A percentile compares a stretch with the other conserved stretches of the same genome.
Evolutionary conservation across 1,284 basidiomycete genomes (phyloP).

Genomic region (Melanopsichium pennsylvanicum): DNA sequence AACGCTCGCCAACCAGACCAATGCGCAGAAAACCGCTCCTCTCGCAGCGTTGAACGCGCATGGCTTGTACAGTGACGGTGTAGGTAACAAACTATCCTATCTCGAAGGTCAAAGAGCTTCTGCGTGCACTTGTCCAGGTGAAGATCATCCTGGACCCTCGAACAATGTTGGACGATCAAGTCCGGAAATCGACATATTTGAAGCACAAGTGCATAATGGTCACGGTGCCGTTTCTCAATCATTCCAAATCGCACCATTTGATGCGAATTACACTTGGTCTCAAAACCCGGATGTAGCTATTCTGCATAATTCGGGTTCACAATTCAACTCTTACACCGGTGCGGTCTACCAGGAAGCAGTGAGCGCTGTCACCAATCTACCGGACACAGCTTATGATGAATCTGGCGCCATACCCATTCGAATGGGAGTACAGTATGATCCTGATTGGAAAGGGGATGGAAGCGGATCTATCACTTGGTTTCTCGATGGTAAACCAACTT

Average conservation of each 20-base stretch:
- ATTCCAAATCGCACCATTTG: slow-evolving; percentile 64
- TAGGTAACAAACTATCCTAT: slow-evolving; percentile 16
- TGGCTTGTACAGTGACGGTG: slow-evolving; percentile 7
- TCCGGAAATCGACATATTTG: slow-evolving; percentile 65
- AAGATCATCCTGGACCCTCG: slow-evolving; percentile 48
- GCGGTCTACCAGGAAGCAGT: slow-evolving; percentile 61
- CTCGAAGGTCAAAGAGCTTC: slow-evolving; percentile 44
- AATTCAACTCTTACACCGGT: slow-evolving; percentile 59
- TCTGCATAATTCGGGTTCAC: slow-evolving; percentile 11
- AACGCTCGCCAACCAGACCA: slow-evolving; percentile 55
- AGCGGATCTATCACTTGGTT: slow-evolving; percentile 59
- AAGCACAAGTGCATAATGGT: slow-evolving; percentile 63
- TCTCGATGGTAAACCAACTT: slow-evolving; percentile 56
- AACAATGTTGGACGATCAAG: slow-evolving; percentile 46
- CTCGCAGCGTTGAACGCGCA: slow-evolving; percentile 19
- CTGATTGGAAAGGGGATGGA: slow-evolving; percentile 51
- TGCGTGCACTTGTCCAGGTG: slow-evolving; percentile 52
- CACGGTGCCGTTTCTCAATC: slow-evolving; percentile 52
- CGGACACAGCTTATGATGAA: slow-evolving; percentile 44
- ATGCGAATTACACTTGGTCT: slow-evolving; percentile 54
- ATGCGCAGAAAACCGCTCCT: slow-evolving; percentile 33
- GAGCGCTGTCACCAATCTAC: slow-evolving; percentile 48
- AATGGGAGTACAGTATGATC: slow-evolving; percentile 63
- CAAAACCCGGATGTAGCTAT: slow-evolving; percentile 5
- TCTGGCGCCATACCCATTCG: slow-evolving; percentile 22